Evolutionary conservation across 2,329 filamentous ascomycete genomes (phyloP).

Genomic region (Talaromyces marneffei): DNA sequence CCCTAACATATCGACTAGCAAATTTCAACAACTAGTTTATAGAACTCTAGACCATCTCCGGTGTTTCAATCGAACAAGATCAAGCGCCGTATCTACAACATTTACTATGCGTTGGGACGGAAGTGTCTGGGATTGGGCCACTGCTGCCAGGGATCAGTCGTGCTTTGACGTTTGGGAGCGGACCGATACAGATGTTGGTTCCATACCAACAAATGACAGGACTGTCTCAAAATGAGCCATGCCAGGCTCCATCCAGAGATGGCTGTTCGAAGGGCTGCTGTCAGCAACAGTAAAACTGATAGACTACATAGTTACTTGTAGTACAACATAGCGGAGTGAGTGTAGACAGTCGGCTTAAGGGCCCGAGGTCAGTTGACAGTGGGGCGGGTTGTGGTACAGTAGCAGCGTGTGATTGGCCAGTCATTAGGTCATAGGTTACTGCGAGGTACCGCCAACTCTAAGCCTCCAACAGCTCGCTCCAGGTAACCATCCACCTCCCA

Average conservation of each 20-base stretch:
- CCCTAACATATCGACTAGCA: slow-evolving; percentile 43
- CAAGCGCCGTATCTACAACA: background rate
- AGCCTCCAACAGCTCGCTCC: background rate
- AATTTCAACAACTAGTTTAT: slow-evolving; percentile 32
- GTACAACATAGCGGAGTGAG: background rate
- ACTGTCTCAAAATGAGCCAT: background rate
- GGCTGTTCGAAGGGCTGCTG: background rate
- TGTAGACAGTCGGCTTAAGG: background rate
- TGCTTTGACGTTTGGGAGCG: background rate
- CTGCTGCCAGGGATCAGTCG: background rate
- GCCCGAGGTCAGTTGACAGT: background rate
- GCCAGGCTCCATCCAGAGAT: background rate
- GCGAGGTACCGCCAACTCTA: background rate
- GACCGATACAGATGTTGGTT: background rate
- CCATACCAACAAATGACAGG: background rate
- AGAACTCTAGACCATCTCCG: too few relatives aligned
- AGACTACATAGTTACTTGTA: background rate
- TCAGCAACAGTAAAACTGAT: background rate
- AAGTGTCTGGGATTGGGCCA: background rate
- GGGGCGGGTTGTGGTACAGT: background rate
- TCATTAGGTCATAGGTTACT: background rate
- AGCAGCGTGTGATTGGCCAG: background rate
- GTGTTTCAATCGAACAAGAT: background rate
- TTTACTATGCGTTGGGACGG: background rate
- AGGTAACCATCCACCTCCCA: background rate